These are phyloP conservation scores for Truncatella angustata DNA, from an alignment of 2,329 filamentous ascomycete genomes.

Conservation along the genomic window DNA sequence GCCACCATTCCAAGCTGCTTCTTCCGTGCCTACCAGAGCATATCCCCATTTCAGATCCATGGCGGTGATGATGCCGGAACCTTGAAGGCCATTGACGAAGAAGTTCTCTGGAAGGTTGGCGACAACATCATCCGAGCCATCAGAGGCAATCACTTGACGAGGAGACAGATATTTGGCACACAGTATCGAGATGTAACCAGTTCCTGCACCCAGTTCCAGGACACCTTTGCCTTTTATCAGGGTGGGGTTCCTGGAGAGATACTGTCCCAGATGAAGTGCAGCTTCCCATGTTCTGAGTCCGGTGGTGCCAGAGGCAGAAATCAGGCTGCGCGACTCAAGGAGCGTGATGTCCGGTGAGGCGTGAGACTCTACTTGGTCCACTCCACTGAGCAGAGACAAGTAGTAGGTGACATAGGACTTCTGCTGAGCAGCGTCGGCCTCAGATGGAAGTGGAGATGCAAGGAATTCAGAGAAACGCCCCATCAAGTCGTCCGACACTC, in stretches of 20 bases:
- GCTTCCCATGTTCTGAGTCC: slow-evolving; percentile 82
- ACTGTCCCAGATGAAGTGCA: slow-evolving; percentile 69
- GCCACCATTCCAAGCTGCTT: slow-evolving; percentile 48
- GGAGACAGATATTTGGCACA: slow-evolving; percentile 67
- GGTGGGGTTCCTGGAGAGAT: slow-evolving; percentile 50
- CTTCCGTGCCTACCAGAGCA: slow-evolving; percentile 56
- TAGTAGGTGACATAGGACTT: slow-evolving; percentile 75
- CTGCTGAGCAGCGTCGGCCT: slow-evolving; percentile 64
- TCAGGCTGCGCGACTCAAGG: slow-evolving; percentile 66
- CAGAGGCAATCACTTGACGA: slow-evolving; percentile 63
- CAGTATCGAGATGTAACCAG: slow-evolving; percentile 71
- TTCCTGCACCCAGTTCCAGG: slow-evolving; percentile 74
- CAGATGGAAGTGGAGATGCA: slow-evolving; percentile 59
- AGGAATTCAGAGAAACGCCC: slow-evolving; percentile 64
- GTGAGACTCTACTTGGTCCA: not conserved
- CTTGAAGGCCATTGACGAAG: slow-evolving; percentile 64
- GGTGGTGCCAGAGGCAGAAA: slow-evolving; percentile 71
- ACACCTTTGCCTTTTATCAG: slow-evolving; percentile 55
- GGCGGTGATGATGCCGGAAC: slow-evolving; percentile 40
- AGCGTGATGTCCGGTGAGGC: slow-evolving; percentile 50
- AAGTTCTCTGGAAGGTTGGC: slow-evolving; percentile 66
- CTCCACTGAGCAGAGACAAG: slow-evolving; percentile 34
- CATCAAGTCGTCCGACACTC: slow-evolving; percentile 80
- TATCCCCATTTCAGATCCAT: slow-evolving; percentile 66
- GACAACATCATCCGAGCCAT: slow-evolving; percentile 72